Evolutionary conservation across 2,329 filamentous ascomycete species (phyloP).

Genomic region (Nothophaeocryptopus gaeumannii): DNA sequence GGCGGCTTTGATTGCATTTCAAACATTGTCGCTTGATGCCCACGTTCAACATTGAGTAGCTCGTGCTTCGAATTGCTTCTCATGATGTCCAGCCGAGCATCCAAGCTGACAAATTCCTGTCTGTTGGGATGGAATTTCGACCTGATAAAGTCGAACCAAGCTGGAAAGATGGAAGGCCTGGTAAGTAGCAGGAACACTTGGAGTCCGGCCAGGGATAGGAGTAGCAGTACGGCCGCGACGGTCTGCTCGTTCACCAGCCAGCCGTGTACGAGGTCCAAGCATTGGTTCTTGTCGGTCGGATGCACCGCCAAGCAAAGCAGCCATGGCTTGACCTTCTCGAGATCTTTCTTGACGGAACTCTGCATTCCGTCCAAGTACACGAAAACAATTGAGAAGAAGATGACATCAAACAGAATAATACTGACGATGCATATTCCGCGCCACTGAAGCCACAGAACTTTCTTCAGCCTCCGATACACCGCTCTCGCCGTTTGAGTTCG

Average conservation of each 20-base stretch:
- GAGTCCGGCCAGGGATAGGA: constrained; percentile 77
- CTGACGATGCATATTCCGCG: constrained; percentile 85
- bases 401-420: constrained; percentile 84
- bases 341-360: constrained; percentile 53
- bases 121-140: constrained; percentile 50
- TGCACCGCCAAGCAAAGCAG: constrained; percentile 64
- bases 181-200: constrained; percentile 81
- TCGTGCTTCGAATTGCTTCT: constrained; percentile 25
- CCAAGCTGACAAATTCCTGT: constrained; percentile 84
- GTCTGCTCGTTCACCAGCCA: constrained; percentile 74
- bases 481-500: constrained; percentile 79
- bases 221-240: constrained; percentile 74
- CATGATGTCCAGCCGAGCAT: constrained; percentile 52
- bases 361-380: constrained; percentile 79
- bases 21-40: constrained; percentile 32
- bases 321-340: constrained; percentile 62
- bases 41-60: constrained; percentile 25
- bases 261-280: constrained; percentile 57
- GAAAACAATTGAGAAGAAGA: constrained; percentile 91
- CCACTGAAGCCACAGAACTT: constrained; percentile 91
- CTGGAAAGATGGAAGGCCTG: constrained; percentile 78
- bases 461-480: constrained; percentile 79
- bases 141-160: constrained; percentile 69
- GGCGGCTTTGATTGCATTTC: constrained; percentile 33
- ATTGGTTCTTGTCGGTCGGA: constrained; percentile 62